phyloP scores from a whole-genome alignment of 192 early-diverging fungal species.

The Neocallimastix lanati region DNA sequence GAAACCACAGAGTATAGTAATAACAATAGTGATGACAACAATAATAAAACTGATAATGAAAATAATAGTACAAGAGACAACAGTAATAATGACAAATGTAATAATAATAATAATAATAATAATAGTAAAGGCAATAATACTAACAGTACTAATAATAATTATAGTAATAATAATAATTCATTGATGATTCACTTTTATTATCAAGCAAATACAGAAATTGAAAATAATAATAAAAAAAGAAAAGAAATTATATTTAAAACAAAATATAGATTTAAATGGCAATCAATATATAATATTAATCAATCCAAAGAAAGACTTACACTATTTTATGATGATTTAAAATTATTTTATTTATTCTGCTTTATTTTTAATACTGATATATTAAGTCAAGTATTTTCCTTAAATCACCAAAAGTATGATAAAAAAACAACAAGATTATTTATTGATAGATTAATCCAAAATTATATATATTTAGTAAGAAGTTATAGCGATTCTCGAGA shows the following conservation, averaged over 20 bases:
- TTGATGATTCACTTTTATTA: not conserved
- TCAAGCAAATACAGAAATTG: not conserved
- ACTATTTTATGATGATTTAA: not conserved
- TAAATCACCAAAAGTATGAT: not conserved
- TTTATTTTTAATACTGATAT: not conserved
- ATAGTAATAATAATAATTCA: no score
- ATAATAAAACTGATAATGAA: not conserved
- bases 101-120: not conserved
- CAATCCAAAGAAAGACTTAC: not conserved
- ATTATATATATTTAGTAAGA: not conserved
- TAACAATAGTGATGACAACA: not conserved
- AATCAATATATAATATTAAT: not conserved
- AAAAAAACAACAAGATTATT: not conserved
- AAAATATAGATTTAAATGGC: not conserved
- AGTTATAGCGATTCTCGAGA: not conserved
- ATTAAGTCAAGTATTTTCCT: not conserved
- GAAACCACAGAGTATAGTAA: not conserved
- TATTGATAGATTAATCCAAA: not conserved
- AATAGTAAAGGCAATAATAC: not conserved
- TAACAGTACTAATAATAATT: not conserved
- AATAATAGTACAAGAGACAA: not conserved
- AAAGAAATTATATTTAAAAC: not conserved
- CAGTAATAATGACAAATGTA: not conserved
- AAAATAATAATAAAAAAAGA: not conserved
- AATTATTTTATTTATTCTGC: not conserved